Percentiles rank a stretch among this genome's conserved stretches.
Conservation (phyloP, 192 early-diverging fungal genomes). For the Haplosporangium gracile region DNA sequence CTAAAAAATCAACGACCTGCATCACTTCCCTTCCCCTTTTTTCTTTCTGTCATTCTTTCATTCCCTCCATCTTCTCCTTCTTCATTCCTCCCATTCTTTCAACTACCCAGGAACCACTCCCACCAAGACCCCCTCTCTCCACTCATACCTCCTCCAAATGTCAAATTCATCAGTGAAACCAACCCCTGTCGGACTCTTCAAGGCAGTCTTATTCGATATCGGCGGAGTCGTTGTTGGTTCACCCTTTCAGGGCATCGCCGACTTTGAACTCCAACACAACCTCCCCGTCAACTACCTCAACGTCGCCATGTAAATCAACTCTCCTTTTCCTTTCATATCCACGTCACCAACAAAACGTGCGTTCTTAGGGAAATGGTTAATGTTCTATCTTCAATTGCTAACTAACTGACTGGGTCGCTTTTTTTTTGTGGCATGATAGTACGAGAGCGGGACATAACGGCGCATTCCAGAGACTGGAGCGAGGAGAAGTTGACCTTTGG, state of each 20-base stretch:
- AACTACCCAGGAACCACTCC: background rate
- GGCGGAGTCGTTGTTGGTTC: slow-evolving; percentile 87
- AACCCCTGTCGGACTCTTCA: slow-evolving; percentile 39
- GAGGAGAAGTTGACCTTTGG: slow-evolving; percentile 69
- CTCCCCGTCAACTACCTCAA: slow-evolving; percentile 88
- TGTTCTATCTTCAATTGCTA: background rate
- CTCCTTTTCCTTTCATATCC: background rate
- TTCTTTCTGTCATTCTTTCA: background rate
- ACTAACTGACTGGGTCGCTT: background rate
- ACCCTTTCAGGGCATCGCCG: slow-evolving; percentile 82
- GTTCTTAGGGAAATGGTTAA: background rate
- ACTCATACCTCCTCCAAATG: background rate
- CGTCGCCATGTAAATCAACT: slow-evolving; percentile 73
- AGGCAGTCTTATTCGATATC: slow-evolving; percentile 89
- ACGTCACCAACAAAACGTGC: background rate
- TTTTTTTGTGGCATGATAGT: slow-evolving; percentile 7
- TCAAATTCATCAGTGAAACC: background rate
- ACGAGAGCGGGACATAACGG: slow-evolving; percentile 17
- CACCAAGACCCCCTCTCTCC: no score
- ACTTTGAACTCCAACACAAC: slow-evolving; percentile 72
- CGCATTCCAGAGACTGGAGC: slow-evolving; percentile 63
- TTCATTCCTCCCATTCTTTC: background rate
- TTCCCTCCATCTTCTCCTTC: background rate
- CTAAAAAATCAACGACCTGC: no score
- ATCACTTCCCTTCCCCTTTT: no score